These are phyloP conservation scores for Colletotrichum simmondsii DNA, from an alignment of 2,329 filamentous ascomycete genomes.

Conservation along the genomic window DNA sequence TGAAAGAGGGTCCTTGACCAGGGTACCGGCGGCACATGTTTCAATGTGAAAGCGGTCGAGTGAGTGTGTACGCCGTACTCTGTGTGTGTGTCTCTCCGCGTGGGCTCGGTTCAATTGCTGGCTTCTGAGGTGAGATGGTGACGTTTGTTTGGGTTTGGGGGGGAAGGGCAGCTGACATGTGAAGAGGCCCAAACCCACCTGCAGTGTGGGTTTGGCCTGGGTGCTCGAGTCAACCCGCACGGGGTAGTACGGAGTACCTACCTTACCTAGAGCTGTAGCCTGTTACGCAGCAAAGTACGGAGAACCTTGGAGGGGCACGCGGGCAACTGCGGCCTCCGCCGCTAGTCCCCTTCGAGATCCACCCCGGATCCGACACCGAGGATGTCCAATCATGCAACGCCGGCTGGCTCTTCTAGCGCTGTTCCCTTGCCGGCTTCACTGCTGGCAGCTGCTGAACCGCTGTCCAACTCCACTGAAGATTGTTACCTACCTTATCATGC, in stretches of 20 bases:
- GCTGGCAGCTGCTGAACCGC: slow-evolving; percentile 17
- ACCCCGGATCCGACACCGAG: slow-evolving; percentile 11
- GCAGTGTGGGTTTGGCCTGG: background rate
- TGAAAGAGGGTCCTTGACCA: slow-evolving; percentile 6
- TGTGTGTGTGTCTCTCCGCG: background rate
- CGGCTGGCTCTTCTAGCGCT: slow-evolving; percentile 10
- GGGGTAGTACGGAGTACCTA: background rate
- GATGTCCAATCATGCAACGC: slow-evolving; percentile 12
- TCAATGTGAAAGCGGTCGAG: slow-evolving; percentile 17
- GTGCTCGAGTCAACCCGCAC: background rate
- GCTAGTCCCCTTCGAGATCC: background rate
- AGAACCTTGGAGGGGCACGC: slow-evolving; percentile 21
- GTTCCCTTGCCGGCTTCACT: background rate
- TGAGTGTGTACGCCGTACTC: background rate
- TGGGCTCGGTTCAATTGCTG: slow-evolving; percentile 34
- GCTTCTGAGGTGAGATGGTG: slow-evolving; percentile 30
- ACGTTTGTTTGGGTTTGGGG: slow-evolving; percentile 27
- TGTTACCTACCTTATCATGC: background rate
- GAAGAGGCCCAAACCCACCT: slow-evolving; percentile 21
- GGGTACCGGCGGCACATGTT: slow-evolving; percentile 32
- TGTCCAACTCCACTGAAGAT: slow-evolving; percentile 20
- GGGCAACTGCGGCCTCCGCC: slow-evolving; percentile 2
- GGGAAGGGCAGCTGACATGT: slow-evolving; percentile 30
- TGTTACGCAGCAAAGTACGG: too few relatives aligned
- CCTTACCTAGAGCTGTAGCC: too few relatives aligned